These are phyloP conservation scores for Shiraia bambusicola DNA, from an alignment of 2,329 filamentous ascomycete species.

Conservation along the genomic window DNA sequence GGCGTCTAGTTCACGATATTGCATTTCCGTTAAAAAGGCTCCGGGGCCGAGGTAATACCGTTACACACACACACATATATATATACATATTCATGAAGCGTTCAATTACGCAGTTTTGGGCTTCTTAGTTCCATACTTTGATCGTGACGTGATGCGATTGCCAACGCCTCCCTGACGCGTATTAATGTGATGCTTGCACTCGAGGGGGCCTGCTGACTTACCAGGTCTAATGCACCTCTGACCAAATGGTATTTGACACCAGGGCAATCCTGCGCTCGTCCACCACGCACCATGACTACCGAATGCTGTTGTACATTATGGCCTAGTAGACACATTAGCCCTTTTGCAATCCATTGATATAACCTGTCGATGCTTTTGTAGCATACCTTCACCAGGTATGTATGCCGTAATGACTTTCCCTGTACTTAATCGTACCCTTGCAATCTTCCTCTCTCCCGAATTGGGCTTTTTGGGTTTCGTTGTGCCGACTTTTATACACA, in stretches of 20 bases:
- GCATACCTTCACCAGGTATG: slow-evolving; percentile 83
- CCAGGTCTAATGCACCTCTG: slow-evolving; percentile 87
- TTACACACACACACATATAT: slow-evolving; percentile 28
- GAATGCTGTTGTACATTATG: slow-evolving; percentile 99
- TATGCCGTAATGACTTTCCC: slow-evolving; percentile 89
- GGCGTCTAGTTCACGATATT: no score
- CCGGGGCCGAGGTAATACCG: no score
- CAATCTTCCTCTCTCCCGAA: slow-evolving; percentile 94
- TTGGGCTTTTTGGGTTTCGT: slow-evolving; percentile 98
- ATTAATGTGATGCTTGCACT: not conserved
- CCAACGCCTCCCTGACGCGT: slow-evolving; percentile 77
- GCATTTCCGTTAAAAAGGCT: no score
- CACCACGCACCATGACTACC: slow-evolving; percentile 92
- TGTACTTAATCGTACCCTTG: slow-evolving; percentile 83
- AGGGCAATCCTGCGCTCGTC: slow-evolving; percentile 92
- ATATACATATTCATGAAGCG: slow-evolving; percentile 17
- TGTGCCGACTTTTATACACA: slow-evolving; percentile 91
- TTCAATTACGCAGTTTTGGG: slow-evolving; percentile 62
- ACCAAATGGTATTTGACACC: slow-evolving; percentile 97
- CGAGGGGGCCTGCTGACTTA: slow-evolving; percentile 57
- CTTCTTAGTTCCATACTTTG: slow-evolving; percentile 99
- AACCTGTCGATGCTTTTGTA: not conserved
- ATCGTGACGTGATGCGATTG: slow-evolving; percentile 78
- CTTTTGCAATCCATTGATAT: slow-evolving; percentile 6
- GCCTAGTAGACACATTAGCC: slow-evolving; percentile 48